A percentile compares a stretch with the other conserved stretches of the same genome.
These are phyloP conservation scores for Rhodotorula graminis DNA, from an alignment of 768 basidiomycete species.

Conservation along the genomic window DNA sequence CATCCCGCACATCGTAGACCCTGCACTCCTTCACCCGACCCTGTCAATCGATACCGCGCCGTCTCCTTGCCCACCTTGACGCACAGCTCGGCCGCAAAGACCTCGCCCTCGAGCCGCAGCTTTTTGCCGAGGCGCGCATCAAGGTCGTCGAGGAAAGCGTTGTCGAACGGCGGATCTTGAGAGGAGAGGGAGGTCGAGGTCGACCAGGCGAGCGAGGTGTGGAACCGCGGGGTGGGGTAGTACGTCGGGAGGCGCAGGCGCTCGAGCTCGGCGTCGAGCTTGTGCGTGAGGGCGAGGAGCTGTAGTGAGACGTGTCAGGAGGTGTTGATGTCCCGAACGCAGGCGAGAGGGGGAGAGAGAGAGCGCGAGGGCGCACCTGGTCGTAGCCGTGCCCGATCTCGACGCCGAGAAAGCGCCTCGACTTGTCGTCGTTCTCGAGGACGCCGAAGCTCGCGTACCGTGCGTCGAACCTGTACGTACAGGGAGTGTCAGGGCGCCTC, in stretches of 20 bases:
- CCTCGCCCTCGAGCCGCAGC: slow-evolving; percentile 53
- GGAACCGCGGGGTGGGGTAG: slow-evolving; percentile 75
- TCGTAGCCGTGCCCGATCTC: slow-evolving; percentile 78
- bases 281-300: slow-evolving; percentile 58
- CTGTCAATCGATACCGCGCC: slow-evolving; percentile 50
- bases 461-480: slow-evolving; percentile 64
- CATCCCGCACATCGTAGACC: neutral
- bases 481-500: no score
- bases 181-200: slow-evolving; percentile 16
- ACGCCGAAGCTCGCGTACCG: slow-evolving; percentile 70
- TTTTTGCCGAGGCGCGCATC: slow-evolving; percentile 53
- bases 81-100: slow-evolving; percentile 57
- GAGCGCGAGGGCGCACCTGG: slow-evolving; percentile 54
- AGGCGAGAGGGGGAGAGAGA: neutral
- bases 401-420: slow-evolving; percentile 71
- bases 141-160: slow-evolving; percentile 53
- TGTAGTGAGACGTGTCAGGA: slow-evolving; percentile 45
- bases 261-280: slow-evolving; percentile 59
- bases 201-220: slow-evolving; percentile 81
- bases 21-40: neutral
- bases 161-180: slow-evolving; percentile 56
- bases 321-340: no score
- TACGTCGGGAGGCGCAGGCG: slow-evolving; percentile 69
- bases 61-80: slow-evolving; percentile 69
- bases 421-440: slow-evolving; percentile 72